Evolutionary conservation across 768 basidiomycete species (phyloP).

Genomic region (Strobilomyces dryophilus): DNA sequence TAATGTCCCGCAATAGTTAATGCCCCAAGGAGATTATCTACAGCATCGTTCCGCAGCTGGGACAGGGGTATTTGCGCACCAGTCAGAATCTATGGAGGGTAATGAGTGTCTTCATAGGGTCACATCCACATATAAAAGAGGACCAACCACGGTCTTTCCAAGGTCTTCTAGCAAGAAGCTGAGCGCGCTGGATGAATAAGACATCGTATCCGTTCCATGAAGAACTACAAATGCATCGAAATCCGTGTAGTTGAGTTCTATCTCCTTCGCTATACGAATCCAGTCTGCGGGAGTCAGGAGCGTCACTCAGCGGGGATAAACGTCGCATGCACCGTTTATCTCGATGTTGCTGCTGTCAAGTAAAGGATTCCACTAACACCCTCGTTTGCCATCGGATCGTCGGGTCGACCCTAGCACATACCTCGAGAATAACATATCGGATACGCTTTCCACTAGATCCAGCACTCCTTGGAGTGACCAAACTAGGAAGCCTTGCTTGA

Average conservation of each 20-base stretch:
- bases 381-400: not conserved
- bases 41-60: slow-evolving; percentile 89
- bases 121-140: not conserved
- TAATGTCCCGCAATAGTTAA: slow-evolving; percentile 87
- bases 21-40: slow-evolving; percentile 89
- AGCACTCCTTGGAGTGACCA: slow-evolving; percentile 73
- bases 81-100: slow-evolving; percentile 65
- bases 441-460: slow-evolving; percentile 65
- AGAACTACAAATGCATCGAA: slow-evolving; percentile 92
- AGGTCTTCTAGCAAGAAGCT: slow-evolving; percentile 91
- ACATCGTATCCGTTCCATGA: slow-evolving; percentile 92
- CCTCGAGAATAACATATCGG: slow-evolving; percentile 83
- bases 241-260: slow-evolving; percentile 80
- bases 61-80: slow-evolving; percentile 93
- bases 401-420: slow-evolving; percentile 26
- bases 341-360: slow-evolving; percentile 89
- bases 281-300: slow-evolving; percentile 53
- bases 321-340: slow-evolving; percentile 54
- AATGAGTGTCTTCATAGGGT: not conserved
- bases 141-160: slow-evolving; percentile 79
- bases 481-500: slow-evolving; percentile 67
- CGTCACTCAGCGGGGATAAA: not conserved
- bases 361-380: slow-evolving; percentile 72
- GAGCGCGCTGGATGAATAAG: slow-evolving; percentile 82
- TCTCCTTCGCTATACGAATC: slow-evolving; percentile 87